Conservation (phyloP, 768 basidiomycete species). For the Mycena vulgaris region DNA sequence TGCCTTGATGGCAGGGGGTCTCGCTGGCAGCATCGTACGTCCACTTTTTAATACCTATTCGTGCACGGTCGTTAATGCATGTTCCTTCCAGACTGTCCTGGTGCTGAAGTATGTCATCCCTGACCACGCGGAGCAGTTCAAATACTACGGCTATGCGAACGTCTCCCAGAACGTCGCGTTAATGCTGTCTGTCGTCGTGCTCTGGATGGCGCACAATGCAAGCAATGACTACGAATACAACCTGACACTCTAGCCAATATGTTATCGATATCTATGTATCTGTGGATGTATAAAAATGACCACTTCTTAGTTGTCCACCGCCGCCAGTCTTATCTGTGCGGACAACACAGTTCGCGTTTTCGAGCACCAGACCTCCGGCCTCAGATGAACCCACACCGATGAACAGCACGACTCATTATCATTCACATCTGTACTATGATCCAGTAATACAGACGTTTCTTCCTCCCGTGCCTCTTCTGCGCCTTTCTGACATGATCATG, state of each 20-base stretch:
- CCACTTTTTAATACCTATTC: neutral
- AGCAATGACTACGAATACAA: slow-evolving; percentile 95
- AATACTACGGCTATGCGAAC: slow-evolving; percentile 95
- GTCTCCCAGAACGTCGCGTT: slow-evolving; percentile 89
- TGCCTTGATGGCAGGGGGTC: slow-evolving; percentile 96
- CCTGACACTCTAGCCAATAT: slow-evolving; percentile 69
- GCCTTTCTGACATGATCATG: neutral
- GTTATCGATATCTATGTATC: neutral
- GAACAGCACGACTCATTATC: slow-evolving; percentile 9
- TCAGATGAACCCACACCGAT: neutral
- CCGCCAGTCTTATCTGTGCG: no score
- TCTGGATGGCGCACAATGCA: slow-evolving; percentile 93
- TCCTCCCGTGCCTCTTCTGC: neutral
- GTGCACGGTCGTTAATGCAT: slow-evolving; percentile 48
- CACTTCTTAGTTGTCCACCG: no score
- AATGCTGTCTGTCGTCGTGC: slow-evolving; percentile 87
- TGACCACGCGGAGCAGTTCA: slow-evolving; percentile 80
- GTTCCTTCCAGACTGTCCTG: slow-evolving; percentile 73
- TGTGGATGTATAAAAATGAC: neutral
- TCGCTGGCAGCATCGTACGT: slow-evolving; percentile 97
- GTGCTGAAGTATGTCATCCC: slow-evolving; percentile 92
- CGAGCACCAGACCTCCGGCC: no score
- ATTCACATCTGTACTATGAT: slow-evolving; percentile 13
- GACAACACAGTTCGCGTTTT: no score
- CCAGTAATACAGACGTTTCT: slow-evolving; percentile 15